A percentile compares a stretch with the other conserved stretches of the same genome.
Evolutionary conservation across 192 early-diverging fungal species (phyloP).

Genomic region (Hyaloraphidium curvatum): DNA sequence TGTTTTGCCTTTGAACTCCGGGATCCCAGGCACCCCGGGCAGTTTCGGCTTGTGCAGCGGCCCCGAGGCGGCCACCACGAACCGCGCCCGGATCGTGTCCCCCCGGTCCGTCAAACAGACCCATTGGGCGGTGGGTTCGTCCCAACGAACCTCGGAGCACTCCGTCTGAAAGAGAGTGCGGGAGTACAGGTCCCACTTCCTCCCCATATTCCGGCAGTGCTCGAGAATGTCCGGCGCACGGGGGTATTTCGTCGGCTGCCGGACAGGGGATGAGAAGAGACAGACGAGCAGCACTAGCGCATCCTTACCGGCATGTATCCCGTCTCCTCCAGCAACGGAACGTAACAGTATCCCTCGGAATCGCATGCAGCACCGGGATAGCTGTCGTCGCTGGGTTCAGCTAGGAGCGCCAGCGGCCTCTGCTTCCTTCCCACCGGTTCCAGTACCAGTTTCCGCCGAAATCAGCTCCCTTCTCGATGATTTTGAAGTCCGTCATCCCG

Average conservation of each 20-base stretch:
- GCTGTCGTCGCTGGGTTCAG: background rate
- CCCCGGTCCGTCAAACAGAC: background rate
- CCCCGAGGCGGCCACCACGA: background rate
- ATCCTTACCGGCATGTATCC: constrained; percentile 1
- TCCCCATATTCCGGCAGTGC: background rate
- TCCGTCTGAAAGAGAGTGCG: constrained; percentile 1
- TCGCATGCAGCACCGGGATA: constrained; percentile 1
- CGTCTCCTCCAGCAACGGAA: constrained; percentile 1
- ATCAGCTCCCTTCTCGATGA: constrained; percentile 1
- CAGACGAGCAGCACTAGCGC: too few relatives aligned
- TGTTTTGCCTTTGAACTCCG: background rate
- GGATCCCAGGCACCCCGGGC: background rate
- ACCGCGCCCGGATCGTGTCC: background rate
- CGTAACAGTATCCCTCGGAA: background rate
- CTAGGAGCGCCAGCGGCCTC: background rate
- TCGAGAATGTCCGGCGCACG: too few relatives aligned
- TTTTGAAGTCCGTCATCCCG: background rate
- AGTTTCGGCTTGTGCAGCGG: background rate
- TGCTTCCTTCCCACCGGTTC: too few relatives aligned
- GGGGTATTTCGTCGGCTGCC: too few relatives aligned
- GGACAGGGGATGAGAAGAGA: too few relatives aligned
- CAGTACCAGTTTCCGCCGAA: background rate
- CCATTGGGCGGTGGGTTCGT: background rate
- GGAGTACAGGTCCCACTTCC: background rate
- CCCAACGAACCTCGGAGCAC: background rate